Conservation (phyloP, 2,329 filamentous ascomycete genomes). For the Bipolaris cookei region DNA sequence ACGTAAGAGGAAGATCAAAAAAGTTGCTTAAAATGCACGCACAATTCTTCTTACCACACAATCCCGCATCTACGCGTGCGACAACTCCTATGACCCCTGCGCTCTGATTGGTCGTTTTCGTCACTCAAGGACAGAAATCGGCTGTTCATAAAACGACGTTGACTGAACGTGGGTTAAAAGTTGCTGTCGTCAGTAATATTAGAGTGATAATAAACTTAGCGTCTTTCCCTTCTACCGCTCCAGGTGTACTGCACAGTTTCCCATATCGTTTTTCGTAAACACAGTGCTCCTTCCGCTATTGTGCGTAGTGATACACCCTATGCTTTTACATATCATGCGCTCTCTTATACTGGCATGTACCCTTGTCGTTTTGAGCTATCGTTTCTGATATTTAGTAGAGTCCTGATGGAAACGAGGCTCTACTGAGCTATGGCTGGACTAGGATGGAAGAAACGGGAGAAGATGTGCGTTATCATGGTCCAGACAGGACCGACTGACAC, state of each 20-base stretch:
- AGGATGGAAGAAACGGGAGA: slow-evolving; percentile 4
- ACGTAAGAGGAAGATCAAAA: too few species aligned
- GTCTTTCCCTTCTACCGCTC: not conserved
- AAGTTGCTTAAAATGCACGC: too few species aligned
- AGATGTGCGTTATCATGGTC: not conserved
- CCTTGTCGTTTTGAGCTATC: not conserved
- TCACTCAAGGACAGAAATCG: not conserved
- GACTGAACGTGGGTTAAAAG: not conserved
- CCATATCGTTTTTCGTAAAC: not conserved
- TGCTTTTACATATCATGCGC: not conserved
- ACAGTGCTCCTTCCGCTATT: not conserved
- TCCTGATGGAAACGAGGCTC: not conserved
- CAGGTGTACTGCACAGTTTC: not conserved
- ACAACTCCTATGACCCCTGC: not conserved
- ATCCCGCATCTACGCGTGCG: too few species aligned
- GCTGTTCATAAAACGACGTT: not conserved
- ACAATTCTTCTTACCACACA: too few species aligned
- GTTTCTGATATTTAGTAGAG: not conserved
- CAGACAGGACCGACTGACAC: not conserved
- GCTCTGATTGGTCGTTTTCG: not conserved
- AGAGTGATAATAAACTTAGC: not conserved
- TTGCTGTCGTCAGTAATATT: not conserved
- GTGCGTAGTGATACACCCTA: not conserved
- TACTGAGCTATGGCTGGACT: not conserved
- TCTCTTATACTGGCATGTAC: not conserved